These are phyloP conservation scores for Colletotrichum karsti DNA, from an alignment of 2,329 filamentous ascomycete species.

Conservation along the genomic window DNA sequence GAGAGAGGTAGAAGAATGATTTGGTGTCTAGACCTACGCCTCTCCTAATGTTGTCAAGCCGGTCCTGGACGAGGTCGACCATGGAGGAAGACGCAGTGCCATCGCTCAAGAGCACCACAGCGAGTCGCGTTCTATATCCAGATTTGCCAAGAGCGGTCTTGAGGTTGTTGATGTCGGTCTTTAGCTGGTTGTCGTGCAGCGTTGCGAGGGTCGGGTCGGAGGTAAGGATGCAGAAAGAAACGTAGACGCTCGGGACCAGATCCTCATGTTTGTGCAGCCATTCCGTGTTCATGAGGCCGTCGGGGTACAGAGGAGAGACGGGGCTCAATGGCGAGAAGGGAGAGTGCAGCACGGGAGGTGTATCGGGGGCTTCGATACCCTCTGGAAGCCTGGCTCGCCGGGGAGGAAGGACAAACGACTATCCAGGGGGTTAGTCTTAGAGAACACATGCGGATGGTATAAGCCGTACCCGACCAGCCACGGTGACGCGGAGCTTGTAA, in stretches of 20 bases:
- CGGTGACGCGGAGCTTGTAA: conserved; percentile 74
- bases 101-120: conserved; percentile 81
- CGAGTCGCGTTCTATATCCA: conserved; percentile 80
- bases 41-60: conserved; percentile 80
- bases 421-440: conserved; percentile 37
- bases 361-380: conserved; percentile 55
- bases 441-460: conserved; percentile 28
- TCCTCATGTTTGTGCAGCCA: conserved; percentile 94
- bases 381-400: conserved; percentile 64
- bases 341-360: conserved; percentile 77
- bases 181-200: conserved; percentile 86
- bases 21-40: conserved; percentile 85
- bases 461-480: conserved; percentile 79
- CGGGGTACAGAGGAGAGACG: conserved; percentile 83
- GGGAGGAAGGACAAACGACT: conserved; percentile 66
- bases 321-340: conserved; percentile 91
- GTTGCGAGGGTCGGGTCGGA: conserved; percentile 78
- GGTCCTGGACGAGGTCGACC: conserved; percentile 72
- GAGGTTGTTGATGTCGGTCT: conserved; percentile 83
- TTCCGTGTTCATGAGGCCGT: conserved; percentile 81
- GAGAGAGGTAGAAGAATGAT: conserved; percentile 84
- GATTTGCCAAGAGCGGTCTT: conserved; percentile 73
- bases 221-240: conserved; percentile 83
- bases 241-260: conserved; percentile 79
- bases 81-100: conserved; percentile 54